Evolutionary conservation across 192 early-diverging fungal genomes (phyloP).

Genomic region (Lunasporangiospora selenospora): DNA sequence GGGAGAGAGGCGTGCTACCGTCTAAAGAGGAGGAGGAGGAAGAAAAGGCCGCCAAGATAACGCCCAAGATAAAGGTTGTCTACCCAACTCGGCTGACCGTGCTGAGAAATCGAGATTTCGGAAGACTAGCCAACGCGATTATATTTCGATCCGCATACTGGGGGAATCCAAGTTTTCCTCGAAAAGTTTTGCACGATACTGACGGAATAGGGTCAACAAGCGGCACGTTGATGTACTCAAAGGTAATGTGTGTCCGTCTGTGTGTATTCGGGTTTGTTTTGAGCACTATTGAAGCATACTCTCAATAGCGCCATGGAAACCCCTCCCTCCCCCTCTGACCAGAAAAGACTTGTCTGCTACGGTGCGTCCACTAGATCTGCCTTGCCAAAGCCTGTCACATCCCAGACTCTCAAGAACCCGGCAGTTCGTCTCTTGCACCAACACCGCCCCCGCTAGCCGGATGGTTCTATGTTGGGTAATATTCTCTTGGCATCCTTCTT

Average conservation of each 20-base stretch:
- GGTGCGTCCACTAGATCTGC: too few species aligned
- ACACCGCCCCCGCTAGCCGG: background rate
- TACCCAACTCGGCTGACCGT: slow-evolving; percentile 54
- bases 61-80: slow-evolving; percentile 48
- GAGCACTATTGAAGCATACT: too few species aligned
- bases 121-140: slow-evolving; percentile 24
- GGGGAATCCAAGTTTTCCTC: slow-evolving; percentile 9
- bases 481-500: background rate
- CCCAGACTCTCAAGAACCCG: too few species aligned
- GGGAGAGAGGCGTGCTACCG: too few species aligned
- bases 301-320: too few species aligned
- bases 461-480: slow-evolving; percentile 45
- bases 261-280: too few species aligned
- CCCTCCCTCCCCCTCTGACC: too few species aligned
- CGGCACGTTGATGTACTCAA: slow-evolving; percentile 39
- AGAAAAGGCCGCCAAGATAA: slow-evolving; percentile 2
- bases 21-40: background rate
- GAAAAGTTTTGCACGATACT: slow-evolving; percentile 32
- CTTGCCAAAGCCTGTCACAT: slow-evolving; percentile 17
- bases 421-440: background rate
- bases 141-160: slow-evolving; percentile 19
- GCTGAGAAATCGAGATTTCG: slow-evolving; percentile 32
- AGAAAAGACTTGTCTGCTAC: too few species aligned
- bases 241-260: too few species aligned
- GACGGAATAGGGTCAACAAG: slow-evolving; percentile 13